Percentiles rank a stretch among this genome's conserved stretches.
phyloP scores from a whole-genome alignment of 2,329 filamentous ascomycete species.

The Amauroascus verrucosus region DNA sequence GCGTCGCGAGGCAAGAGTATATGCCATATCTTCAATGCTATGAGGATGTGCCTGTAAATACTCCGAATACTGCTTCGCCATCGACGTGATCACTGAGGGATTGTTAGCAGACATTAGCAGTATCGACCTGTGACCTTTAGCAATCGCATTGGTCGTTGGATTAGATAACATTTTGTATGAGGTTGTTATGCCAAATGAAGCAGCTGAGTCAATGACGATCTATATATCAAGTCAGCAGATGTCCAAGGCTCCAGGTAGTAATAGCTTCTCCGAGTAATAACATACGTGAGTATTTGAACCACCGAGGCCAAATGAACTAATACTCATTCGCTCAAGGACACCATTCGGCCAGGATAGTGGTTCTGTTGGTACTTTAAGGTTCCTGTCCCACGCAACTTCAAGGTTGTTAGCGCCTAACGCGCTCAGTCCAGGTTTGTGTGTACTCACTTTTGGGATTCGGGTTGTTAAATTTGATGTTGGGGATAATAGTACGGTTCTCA shows the following conservation, averaged over 20 bases:
- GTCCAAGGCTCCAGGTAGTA: too few relatives aligned
- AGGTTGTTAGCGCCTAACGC: too few relatives aligned
- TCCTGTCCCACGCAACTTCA: constrained; percentile 15
- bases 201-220: too few relatives aligned
- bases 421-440: too few relatives aligned
- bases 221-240: too few relatives aligned
- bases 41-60: neutral
- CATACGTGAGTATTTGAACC: constrained; percentile 34
- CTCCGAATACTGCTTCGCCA: neutral
- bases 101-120: neutral
- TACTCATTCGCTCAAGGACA: constrained; percentile 26
- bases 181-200: too few relatives aligned
- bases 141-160: too few relatives aligned
- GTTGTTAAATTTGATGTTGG: constrained; percentile 22
- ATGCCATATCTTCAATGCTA: neutral
- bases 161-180: too few relatives aligned
- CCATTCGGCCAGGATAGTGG: constrained; percentile 13
- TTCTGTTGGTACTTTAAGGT: constrained; percentile 15
- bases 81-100: neutral
- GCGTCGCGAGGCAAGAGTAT: neutral
- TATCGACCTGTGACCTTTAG: too few relatives aligned
- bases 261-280: too few relatives aligned
- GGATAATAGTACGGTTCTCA: constrained; percentile 22
- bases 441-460: constrained; percentile 19
- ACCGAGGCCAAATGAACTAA: constrained; percentile 41